phyloP scores from a whole-genome alignment of 2,329 filamentous ascomycete species.

The Penicillium occitanis region DNA sequence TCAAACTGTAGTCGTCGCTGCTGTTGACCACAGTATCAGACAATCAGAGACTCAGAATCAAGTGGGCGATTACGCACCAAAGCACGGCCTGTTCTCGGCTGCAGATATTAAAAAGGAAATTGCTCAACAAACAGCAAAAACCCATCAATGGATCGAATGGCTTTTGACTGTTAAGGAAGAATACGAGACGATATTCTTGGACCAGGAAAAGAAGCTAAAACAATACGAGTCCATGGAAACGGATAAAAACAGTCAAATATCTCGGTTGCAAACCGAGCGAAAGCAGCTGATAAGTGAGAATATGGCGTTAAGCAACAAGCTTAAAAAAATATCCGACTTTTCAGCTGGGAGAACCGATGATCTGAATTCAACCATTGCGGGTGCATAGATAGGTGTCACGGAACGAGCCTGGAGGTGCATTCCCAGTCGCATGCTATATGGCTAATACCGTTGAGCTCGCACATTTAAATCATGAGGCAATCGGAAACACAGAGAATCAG shows the following conservation, averaged over 20 bases:
- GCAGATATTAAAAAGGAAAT: not conserved
- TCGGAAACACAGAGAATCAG: no score
- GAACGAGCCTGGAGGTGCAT: no score
- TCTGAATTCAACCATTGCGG: not conserved
- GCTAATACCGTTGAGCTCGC: no score
- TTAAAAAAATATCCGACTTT: not conserved
- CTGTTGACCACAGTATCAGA: not conserved
- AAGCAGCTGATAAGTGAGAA: not conserved
- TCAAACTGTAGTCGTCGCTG: not conserved
- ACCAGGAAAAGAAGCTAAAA: not conserved
- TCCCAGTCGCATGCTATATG: no score
- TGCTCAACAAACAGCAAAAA: not conserved
- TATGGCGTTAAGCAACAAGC: not conserved
- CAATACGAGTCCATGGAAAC: not conserved
- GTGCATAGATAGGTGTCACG: not conserved
- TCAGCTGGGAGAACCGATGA: not conserved
- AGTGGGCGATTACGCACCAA: not conserved
- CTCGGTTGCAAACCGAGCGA: not conserved
- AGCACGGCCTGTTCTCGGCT: not conserved
- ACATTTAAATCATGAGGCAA: no score
- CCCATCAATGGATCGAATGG: not conserved
- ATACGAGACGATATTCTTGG: not conserved
- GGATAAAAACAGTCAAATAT: not conserved
- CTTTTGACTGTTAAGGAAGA: not conserved
- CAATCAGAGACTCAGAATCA: not conserved